Evolutionary conservation across 2,329 filamentous ascomycete species (phyloP), one percentile per base, ranked within the genome.

Genomic region (Dryadomyces quercus-mongolicae): DNA sequence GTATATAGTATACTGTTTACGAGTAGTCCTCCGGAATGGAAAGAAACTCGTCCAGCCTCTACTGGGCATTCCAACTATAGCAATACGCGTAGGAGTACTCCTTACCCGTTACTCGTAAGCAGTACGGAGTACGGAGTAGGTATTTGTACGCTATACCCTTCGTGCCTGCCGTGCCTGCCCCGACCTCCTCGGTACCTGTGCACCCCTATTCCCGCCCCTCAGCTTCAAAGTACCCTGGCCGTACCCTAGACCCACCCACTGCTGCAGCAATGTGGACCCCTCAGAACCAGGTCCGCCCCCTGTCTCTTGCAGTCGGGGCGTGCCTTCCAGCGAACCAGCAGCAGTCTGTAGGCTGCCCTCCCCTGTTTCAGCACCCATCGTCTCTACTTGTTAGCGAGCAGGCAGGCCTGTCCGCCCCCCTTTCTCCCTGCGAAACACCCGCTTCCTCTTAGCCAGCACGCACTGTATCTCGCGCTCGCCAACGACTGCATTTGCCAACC

Each of bases 301-400:
- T 31, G 25, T 31, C 25, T 31, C 25, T 31, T 31, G 25, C 25
- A 31, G 25, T 31, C 25, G 25, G 25, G 25, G 25, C 25, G 25
- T 31, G 25, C 25, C 25, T 31, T 31, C 25, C 25, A 31, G 25
- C 25, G 47, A n/a, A 12, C n/a, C 31, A 20, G 20, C 36, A 34
- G n/a, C 47, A 4, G 47, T 16, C 25, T 13, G 25, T n/a, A 49
- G 22, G 45, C 31, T 36, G 31, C n/a, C 22, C 21, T 25, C 52
- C 36, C 52, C 52, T 56, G 56, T 58, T 58, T 58, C 56, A 58
- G 50, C 46, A 50, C 50, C 52, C 42, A 38, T 48, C 20, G 36
- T 31, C 34, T 49, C 54, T 56, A 51, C 36, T 12, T 16, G 36
- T 40, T 38, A 38, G 31, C 47, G 34, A 49, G 13, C 46, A n/a